Evolutionary conservation across 768 basidiomycete genomes (phyloP).

Genomic region (Panaeolus papilionaceus): DNA sequence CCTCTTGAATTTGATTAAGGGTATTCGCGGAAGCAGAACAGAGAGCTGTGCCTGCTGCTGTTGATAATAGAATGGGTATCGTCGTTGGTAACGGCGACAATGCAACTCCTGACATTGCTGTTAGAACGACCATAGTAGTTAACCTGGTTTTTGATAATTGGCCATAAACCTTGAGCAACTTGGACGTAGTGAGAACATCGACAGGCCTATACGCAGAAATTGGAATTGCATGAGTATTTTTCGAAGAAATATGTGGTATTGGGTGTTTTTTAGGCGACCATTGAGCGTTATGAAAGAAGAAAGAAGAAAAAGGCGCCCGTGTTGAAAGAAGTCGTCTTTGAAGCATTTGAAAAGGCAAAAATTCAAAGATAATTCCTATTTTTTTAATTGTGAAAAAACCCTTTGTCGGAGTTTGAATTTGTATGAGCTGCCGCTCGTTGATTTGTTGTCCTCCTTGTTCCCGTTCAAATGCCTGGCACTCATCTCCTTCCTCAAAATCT

Average conservation of each 20-base stretch:
- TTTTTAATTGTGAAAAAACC: background rate
- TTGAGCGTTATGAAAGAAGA: constrained; percentile 68
- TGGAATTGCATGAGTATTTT: constrained; percentile 23
- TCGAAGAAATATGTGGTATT: constrained; percentile 21
- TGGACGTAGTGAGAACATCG: constrained; percentile 52
- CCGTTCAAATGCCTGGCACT: constrained; percentile 63
- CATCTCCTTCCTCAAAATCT: constrained; percentile 95
- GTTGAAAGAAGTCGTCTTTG: constrained; percentile 7
- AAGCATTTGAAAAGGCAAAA: background rate
- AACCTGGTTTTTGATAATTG: constrained; percentile 88
- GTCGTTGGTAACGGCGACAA: constrained; percentile 88
- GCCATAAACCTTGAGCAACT: constrained; percentile 70
- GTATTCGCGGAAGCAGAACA: constrained; percentile 95
- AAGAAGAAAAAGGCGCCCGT: constrained; percentile 51
- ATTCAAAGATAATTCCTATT: background rate
- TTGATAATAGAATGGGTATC: constrained; percentile 83
- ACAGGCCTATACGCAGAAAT: constrained; percentile 40
- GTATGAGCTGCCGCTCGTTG: background rate
- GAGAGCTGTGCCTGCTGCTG: constrained; percentile 88
- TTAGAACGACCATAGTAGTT: constrained; percentile 83
- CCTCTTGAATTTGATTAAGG: constrained; percentile 93
- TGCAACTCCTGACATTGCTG: constrained; percentile 92
- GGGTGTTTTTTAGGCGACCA: constrained; percentile 44
- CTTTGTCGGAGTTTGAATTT: constrained; percentile 9
- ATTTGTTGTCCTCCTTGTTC: constrained; percentile 11